A percentile compares a stretch with the other conserved stretches of the same genome.
Evolutionary conservation across 2,329 filamentous ascomycete genomes (phyloP).

Genomic region (Coleophoma eucalyptorum): DNA sequence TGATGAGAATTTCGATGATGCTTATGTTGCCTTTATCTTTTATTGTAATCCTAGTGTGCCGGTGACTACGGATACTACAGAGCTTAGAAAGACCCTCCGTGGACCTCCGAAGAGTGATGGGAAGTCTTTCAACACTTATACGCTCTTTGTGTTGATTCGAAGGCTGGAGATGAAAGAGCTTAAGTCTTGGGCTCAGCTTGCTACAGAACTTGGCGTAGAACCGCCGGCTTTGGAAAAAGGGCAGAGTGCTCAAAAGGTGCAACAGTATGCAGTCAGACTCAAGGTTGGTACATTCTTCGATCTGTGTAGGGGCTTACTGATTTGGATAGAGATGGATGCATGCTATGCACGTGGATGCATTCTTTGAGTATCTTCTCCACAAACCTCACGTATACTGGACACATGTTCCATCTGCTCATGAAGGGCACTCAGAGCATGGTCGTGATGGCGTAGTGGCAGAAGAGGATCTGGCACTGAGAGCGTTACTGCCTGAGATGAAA

Average conservation of each 20-base stretch:
- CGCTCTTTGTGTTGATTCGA: conserved; percentile 73
- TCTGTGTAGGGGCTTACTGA: neutral
- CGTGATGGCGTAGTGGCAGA: conserved; percentile 81
- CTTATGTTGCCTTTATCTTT: conserved; percentile 81
- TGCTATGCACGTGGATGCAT: conserved; percentile 91
- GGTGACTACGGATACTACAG: conserved; percentile 62
- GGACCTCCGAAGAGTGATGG: conserved; percentile 82
- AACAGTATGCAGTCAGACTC: conserved; percentile 87
- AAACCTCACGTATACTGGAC: conserved; percentile 78
- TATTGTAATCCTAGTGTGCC: conserved; percentile 86
- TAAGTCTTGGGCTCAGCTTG: conserved; percentile 89
- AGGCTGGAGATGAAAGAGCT: conserved; percentile 79
- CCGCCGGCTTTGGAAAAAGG: conserved; percentile 77
- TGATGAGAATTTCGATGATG: conserved; percentile 70
- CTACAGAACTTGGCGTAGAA: conserved; percentile 83
- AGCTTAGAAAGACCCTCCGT: conserved; percentile 72
- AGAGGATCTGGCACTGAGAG: conserved; percentile 84
- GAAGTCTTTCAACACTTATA: conserved; percentile 77
- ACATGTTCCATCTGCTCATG: conserved; percentile 63
- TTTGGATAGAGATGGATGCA: conserved; percentile 81
- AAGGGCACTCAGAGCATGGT: conserved; percentile 58
- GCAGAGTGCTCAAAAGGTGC: conserved; percentile 88
- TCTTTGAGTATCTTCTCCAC: conserved; percentile 84
- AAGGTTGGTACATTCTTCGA: conserved; percentile 54
- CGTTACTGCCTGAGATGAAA: conserved; percentile 73